Conservation (phyloP, 1,139 yeast species). For the Hemisphaericaspora lyxosophila region DNA sequence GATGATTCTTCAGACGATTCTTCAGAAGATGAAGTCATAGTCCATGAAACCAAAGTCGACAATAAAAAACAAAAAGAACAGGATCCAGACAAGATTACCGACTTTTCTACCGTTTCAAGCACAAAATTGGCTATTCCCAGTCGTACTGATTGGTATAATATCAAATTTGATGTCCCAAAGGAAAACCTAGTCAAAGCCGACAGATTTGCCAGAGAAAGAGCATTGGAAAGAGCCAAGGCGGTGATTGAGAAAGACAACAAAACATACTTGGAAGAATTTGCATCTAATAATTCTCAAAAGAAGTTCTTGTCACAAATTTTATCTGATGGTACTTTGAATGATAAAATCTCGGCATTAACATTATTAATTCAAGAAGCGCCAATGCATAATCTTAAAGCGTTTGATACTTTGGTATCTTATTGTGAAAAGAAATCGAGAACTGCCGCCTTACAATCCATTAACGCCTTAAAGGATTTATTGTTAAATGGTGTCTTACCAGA, state of each 20-base stretch:
- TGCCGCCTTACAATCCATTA: conserved; percentile 87
- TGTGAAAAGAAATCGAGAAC: conserved; percentile 93
- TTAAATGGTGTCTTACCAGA: conserved; percentile 80
- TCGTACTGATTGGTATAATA: conserved; percentile 75
- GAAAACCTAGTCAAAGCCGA: conserved; percentile 44
- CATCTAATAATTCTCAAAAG: conserved; percentile 79
- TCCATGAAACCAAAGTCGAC: conserved; percentile 19
- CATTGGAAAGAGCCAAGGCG: conserved; percentile 65
- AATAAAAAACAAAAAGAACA: conserved; percentile 14
- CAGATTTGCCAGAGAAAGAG: conserved; percentile 52
- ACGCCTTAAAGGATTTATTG: conserved; percentile 85
- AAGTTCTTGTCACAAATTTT: conserved; percentile 88
- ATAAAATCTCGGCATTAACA: conserved; percentile 93
- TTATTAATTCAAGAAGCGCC: conserved; percentile 94
- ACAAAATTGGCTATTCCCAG: conserved; percentile 61
- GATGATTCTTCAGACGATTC: conserved; percentile 9
- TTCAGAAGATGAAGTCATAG: conserved; percentile 18
- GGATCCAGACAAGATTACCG: conserved; percentile 44
- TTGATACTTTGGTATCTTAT: conserved; percentile 72
- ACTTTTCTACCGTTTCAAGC: conserved; percentile 55
- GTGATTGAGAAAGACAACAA: conserved; percentile 71
- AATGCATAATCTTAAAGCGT: conserved; percentile 78
- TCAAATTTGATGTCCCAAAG: conserved; percentile 30
- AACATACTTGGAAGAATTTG: conserved; percentile 71
- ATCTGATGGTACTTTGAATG: conserved; percentile 90